Base-by-base conservation (phyloP, 805 yeast genomes). In the Yarrowia hollandica region DNA sequence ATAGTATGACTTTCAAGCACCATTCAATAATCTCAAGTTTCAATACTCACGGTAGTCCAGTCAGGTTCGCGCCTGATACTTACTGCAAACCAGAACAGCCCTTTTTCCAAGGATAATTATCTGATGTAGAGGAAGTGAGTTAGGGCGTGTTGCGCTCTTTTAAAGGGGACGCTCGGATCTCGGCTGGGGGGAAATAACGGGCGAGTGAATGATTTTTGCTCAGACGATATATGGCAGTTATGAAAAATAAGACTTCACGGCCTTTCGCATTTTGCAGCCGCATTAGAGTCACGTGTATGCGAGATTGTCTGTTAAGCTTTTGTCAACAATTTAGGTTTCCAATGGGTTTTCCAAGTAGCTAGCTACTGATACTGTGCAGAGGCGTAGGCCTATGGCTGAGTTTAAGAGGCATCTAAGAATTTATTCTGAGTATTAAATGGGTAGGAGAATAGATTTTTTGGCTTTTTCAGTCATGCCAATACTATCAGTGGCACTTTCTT, bases 201-300 rank as follows among this genome's bases (percentile, higher is more conserved):
- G 48, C 11, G 48, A 0, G 12, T 18, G 11, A 18, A 33, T 8
- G 6, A 3, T 5, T 11, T 41, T 7, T 31, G 11, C 16, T 22
- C 33, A 4, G 48, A 8, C 23, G 48, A 41, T 41, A 26, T 16
- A 41, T 41, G 48, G 16, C 48, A 12, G 48, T 26, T 25, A 41
- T 25, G 48, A 11, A 41, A 41, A 41, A 33, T 16, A 11, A 23
- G 15, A 15, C 15, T 15, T 18, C 8, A 39, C 33, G 23, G 48
- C 33, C 48, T 12, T 18, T 41, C 14, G 33, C 48, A 41, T 41
- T 26, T 41, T 41, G 48, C 46, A 41, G 48, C 48, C 48, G 48
- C 48, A 41, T 41, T 26, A 18, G 5, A 41, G 48, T 41, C 48
- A 41, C 48, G 48, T 41, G 48, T 41, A 41, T 26, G 48, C 48